Evolutionary conservation across 1,284 basidiomycete species (phyloP), one percentile per base, ranked within the genome.

Genomic region (Hemileia vastatrix): DNA sequence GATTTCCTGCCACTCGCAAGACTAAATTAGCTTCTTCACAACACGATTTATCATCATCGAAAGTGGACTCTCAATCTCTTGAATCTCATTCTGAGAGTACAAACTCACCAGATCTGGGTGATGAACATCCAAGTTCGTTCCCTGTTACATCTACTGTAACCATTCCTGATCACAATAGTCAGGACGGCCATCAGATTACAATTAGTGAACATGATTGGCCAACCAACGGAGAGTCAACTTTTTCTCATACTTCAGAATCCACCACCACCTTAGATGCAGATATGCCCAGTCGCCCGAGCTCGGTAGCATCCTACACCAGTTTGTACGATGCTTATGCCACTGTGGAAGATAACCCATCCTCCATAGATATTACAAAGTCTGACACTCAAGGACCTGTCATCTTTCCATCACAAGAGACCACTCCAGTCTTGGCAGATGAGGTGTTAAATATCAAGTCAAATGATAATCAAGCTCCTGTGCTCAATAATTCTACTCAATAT

Each of bases 1-100:
- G 89, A 15, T 93, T 92, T 77, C 77, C 76, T 4, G 51, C 58
- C 15, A 61, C 50, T 48, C 58, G 58, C 21, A 50, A 45, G 32
- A 23, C 43, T 0, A 50, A 54, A 40, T 31, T 27, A 9, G 44
- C n/a, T n/a, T n/a, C n/a, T n/a, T n/a, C n/a, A n/a, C n/a, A n/a
- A n/a, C n/a, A n/a, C n/a, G n/a, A n/a, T n/a, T n/a, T n/a, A n/a
- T n/a, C n/a, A n/a, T n/a, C n/a, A n/a, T n/a, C n/a, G n/a, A n/a
- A n/a, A n/a, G n/a, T n/a, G n/a, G n/a, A n/a, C n/a, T n/a, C n/a
- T n/a, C n/a, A 18, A 44, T 44, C 43, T 3, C 43, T 44, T 8
- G 13, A 13, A 44, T 18, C 43, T 9, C 15, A 18, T 44, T 15
- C 15, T 44, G 19, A 44, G 19, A 2, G 31, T n/a, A 52, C 49